Base-by-base conservation (phyloP, 352 stramenopile species). In the Thraustochytrium aureum region DNA sequence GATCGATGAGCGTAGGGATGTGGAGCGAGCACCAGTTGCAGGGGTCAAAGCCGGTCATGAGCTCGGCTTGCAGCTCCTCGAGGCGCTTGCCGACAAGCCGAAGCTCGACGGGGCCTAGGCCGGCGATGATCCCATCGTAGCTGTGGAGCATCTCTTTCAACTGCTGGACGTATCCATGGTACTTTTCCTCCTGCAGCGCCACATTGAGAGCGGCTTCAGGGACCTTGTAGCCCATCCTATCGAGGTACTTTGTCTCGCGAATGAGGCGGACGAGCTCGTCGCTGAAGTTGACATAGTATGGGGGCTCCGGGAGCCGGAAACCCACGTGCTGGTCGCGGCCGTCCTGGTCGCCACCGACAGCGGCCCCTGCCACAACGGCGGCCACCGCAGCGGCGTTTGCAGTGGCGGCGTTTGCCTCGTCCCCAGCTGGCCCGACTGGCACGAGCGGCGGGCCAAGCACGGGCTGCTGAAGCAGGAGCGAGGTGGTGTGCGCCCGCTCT, bases 11-110 rank as follows among this genome's bases (percentile, higher is more conserved):
- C 43, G 89, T 92, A 30, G 94, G 75, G n/a, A 98, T 94, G 37
- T 94, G 93, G 84, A 98, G 93, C 2, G 93, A 98, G 74, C 96
- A 98, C 94, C 94, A 98, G 83, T 98, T 98, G 7, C 98, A 85
- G 38, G 94, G 93, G 2, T 92, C 94, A 81, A 98, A 98, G 0
- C 94, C 94, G 35, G 43, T 65, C 5, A 89, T 89, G 0, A 96
- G 74, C 0, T 91, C 90, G 2, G 26, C 33, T 43, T 95, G 89
- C 0, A 97, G 85, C 26, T 93, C 89, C 50, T 93, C 93, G 6
- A 97, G 84, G n/a, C 97, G 91, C 0, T 84, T 87, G n/a, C 90
- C 87, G 1, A 97, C 84, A 22, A 97, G 81, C 67, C 95, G 89
- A 0, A 87, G 93, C 82, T 97, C 93, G 2, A 98, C 92, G 0